Base-by-base conservation (phyloP, 768 basidiomycete genomes). In the Basidioascus undulatus region DNA sequence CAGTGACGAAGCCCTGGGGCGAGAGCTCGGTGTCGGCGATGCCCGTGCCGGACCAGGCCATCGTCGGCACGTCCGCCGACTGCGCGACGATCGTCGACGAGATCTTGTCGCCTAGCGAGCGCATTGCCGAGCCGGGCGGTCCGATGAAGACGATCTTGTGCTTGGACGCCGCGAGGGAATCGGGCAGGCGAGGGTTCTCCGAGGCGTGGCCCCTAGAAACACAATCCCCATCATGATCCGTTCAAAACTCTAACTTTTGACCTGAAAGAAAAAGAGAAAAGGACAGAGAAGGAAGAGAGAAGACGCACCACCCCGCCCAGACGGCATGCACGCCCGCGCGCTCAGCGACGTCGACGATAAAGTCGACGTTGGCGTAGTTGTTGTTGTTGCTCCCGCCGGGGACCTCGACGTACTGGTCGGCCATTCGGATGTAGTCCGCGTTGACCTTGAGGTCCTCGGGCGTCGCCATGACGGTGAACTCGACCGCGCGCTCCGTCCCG, bases 351-450 rank as follows among this genome's bases (percentile, higher is more conserved):
- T 98, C 92, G 44, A 96, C 81, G 53, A 98, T 96, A 54, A 92
- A 75, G 54, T 98, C 92, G 52, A 98, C 92, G 57, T 98, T 98
- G 50, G 92, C 92, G 55, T 96, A 96, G 60, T 98, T 96, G 69
- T 96, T 86, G 67, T 96, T 98, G 59, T 98, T 98, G 16, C 78
- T 72, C 46, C 92, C 92, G 45, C 92, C 92, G 16, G 92, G 87
- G 8, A 98, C 92, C 60, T 98, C 92, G 55, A 98, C 78, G 56
- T 92, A 96, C 52, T 86, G 77, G 58, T 98, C 92, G 32, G 92
- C 92, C 92, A 98, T 98, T 46, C 92, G 78, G 59, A 98, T 98
- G 61, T 98, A 98, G 54, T 98, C 92, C 25, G 92, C 92, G 53
- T 98, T 98, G 59, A 94, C 87, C 59, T 84, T 83, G 48, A 96